Conservation (phyloP, 768 basidiomycete species). For the Serendipita sp. region DNA sequence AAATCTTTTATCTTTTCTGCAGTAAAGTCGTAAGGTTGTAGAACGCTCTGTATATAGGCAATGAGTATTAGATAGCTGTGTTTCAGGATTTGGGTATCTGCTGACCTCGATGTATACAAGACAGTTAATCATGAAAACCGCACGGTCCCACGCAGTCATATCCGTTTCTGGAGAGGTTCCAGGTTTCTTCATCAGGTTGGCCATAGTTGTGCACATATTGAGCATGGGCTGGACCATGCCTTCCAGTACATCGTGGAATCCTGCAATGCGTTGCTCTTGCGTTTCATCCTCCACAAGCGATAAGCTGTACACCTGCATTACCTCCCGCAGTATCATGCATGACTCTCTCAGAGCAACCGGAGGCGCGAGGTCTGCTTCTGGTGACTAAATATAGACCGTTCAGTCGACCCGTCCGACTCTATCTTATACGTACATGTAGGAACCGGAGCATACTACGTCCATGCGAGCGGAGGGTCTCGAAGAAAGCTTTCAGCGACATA, state of each 20-base stretch:
- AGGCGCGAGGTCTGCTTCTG: conserved; percentile 52
- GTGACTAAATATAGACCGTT: conserved; percentile 16
- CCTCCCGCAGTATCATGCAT: conserved; percentile 66
- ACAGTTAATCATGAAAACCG: conserved; percentile 76
- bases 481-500: conserved; percentile 67
- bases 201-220: conserved; percentile 50
- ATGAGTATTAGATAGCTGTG: background rate
- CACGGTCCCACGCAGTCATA: conserved; percentile 63
- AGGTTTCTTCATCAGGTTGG: conserved; percentile 25
- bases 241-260: conserved; percentile 61
- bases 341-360: conserved; percentile 71
- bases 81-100: background rate
- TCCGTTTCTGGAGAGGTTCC: conserved; percentile 18
- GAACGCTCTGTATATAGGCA: conserved; percentile 29
- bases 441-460: conserved; percentile 41
- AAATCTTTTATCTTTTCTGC: conserved; percentile 39
- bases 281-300: conserved; percentile 59
- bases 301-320: conserved; percentile 76
- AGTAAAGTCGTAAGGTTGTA: conserved; percentile 57
- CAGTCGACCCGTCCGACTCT: background rate
- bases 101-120: conserved; percentile 64
- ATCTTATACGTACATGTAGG: conserved; percentile 23
- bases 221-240: conserved; percentile 74
- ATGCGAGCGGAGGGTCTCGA: conserved; percentile 73
- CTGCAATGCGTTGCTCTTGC: conserved; percentile 19